Conservation (phyloP, 306 rosid species). For the Sphenostylis stenocarpa region DNA sequence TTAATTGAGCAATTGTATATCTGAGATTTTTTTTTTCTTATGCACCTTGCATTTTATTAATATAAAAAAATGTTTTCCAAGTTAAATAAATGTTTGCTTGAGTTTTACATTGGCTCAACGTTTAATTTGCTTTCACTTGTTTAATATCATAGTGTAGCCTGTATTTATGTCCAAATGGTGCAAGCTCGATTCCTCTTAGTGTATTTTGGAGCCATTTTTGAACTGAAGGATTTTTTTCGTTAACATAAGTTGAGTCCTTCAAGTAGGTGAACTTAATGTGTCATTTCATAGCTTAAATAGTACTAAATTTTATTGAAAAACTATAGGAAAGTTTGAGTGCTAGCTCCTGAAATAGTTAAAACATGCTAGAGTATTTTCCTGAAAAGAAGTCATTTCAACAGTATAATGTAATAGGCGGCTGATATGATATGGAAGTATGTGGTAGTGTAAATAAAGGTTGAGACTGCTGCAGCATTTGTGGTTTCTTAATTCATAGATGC, state of each 20-base stretch:
- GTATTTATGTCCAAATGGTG: neutral
- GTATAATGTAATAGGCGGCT: neutral
- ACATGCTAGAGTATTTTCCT: neutral
- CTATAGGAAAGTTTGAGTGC: neutral
- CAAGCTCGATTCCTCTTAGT: constrained; percentile 31
- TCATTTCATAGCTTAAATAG: neutral
- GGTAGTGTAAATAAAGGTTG: too few relatives aligned
- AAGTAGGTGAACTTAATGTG: neutral
- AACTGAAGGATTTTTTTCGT: constrained; percentile 47
- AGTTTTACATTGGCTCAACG: constrained; percentile 46
- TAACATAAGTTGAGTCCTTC: neutral
- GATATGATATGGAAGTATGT: neutral
- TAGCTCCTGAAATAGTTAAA: neutral
- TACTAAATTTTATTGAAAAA: neutral
- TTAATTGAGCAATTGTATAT: neutral
- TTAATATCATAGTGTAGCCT: neutral
- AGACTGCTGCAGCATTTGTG: neutral
- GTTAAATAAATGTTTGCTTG: neutral
- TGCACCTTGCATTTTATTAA: constrained; percentile 31
- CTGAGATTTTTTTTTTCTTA: neutral
- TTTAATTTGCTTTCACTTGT: neutral
- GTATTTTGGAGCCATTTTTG: constrained; percentile 60
- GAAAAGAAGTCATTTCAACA: neutral
- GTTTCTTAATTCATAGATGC: neutral
- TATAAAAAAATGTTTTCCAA: neutral